Base-by-base conservation (phyloP, 2,329 filamentous ascomycete genomes). In the Colletotrichum sp. region DNA sequence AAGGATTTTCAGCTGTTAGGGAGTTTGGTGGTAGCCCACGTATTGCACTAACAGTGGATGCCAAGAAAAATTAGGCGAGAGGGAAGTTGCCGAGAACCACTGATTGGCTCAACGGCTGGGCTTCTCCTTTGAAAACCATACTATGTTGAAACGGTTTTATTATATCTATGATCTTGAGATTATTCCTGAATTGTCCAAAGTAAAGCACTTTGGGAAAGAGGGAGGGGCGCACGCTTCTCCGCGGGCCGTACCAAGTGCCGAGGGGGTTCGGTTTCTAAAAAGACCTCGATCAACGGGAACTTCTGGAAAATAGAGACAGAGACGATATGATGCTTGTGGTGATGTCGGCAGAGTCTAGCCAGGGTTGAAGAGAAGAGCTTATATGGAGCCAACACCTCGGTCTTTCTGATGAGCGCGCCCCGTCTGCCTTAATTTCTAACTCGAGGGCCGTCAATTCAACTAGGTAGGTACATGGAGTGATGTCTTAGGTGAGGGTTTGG, bases 381-480 rank as follows among this genome's bases (percentile, higher is more conserved):
- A 47, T 12, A 47, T 1, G 18, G 5, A 47, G 6, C 0, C 18
- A 21, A 0, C 9, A 21, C 9, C 18, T 21, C n/a, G n/a, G 1
- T 1, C n/a, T 5, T 47, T 47, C 18, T 21, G 43, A 47, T 2
- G 43, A 36, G 34, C 21, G 18, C 21, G 43, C 43, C 2, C 1
- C 18, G 38, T n/a, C 38, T 6, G 6, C 38, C 0, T 43, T n/a
- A 6, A 1, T 43, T 11, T 16, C 38, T 6, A 43, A n/a, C 1
- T 11, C 0, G 38, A 43, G 38, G 8, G 18, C 9, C 36, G 16
- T 43, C 16, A 43, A 8, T 43, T 43, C 0, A 43, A 43, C 38
- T 18, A 3, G 0, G 38, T 18, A 3, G 0, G 38, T 2, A n/a
- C 18, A 11, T 6, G 3, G 12, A 13, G 11, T 51, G n/a, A 51